phyloP scores from a whole-genome alignment of 192 early-diverging fungal genomes.

The Phlyctochytrium planicorne region DNA sequence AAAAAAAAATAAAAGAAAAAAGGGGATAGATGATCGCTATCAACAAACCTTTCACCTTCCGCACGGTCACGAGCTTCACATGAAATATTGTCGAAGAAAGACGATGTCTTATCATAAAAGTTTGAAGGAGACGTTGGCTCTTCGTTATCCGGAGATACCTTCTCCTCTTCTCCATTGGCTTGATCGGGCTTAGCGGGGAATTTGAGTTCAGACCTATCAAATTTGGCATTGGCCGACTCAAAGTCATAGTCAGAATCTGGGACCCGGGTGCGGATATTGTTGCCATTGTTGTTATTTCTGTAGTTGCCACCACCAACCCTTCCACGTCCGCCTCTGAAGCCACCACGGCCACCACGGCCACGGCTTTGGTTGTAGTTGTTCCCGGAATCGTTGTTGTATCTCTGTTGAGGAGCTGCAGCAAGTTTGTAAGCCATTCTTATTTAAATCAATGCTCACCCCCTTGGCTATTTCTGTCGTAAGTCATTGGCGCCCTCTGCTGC shows the following conservation, averaged over 20 bases:
- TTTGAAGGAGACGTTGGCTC: constrained; percentile 29
- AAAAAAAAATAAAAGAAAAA: background rate
- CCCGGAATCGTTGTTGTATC: background rate
- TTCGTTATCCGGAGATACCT: constrained; percentile 34
- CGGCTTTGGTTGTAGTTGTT: constrained; percentile 42
- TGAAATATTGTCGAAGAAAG: constrained; percentile 98
- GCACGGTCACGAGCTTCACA: constrained; percentile 89
- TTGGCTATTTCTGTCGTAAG: no score
- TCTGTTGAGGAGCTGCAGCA: no score
- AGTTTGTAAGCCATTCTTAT: no score
- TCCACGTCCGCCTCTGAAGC: constrained; percentile 39
- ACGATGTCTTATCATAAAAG: constrained; percentile 74
- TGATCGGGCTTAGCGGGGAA: constrained; percentile 31
- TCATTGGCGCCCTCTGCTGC: no score
- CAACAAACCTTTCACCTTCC: constrained; percentile 57
- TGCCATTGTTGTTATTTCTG: constrained; percentile 30
- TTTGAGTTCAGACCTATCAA: constrained; percentile 84
- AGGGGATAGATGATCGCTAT: background rate
- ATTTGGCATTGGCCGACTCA: constrained; percentile 92
- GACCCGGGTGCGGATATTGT: constrained; percentile 43
- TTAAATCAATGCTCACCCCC: no score
- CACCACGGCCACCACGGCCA: constrained; percentile 27
- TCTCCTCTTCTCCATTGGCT: constrained; percentile 10
- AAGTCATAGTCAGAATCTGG: constrained; percentile 94
- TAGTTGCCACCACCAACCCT: constrained; percentile 35